phyloP scores from a whole-genome alignment of 139 green algal species.

The Tetraselmis chui region DNA sequence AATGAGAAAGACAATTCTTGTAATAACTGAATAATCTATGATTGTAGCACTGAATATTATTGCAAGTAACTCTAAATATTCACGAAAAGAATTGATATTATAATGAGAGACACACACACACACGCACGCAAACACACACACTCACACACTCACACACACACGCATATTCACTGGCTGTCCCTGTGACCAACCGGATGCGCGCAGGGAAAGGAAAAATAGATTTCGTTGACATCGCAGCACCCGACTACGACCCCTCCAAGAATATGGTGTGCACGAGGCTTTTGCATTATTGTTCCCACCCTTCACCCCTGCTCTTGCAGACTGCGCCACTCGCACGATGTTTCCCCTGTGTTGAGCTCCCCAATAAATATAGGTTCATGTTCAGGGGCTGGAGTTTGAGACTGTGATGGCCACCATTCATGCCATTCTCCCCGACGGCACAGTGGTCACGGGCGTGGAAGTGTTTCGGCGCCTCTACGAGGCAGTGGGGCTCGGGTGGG shows the following conservation, averaged over 20 bases:
- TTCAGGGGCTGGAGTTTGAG: conserved; percentile 19
- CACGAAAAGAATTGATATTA: background rate
- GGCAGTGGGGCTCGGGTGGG: conserved; percentile 27
- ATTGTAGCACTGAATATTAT: background rate
- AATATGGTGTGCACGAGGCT: background rate
- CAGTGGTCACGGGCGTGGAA: conserved; percentile 28
- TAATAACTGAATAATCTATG: background rate
- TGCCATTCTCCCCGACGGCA: conserved; percentile 26
- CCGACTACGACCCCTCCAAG: background rate
- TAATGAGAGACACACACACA: background rate
- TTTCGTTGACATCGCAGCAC: conserved; percentile 36
- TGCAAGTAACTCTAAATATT: background rate
- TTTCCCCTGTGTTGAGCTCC: background rate
- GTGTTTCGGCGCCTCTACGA: conserved; percentile 34
- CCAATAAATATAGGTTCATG: background rate
- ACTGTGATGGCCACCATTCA: conserved; percentile 25
- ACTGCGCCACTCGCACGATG: no score
- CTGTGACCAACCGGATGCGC: no score
- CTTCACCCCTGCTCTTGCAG: no score
- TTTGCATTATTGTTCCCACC: background rate
- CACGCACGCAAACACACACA: background rate
- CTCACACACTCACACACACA: no score
- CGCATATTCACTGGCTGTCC: no score
- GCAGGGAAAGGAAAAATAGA: conserved; percentile 17
- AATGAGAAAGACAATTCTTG: no score